Conservation (phyloP, 2,329 filamentous ascomycete species). For the Periconia sp. region DNA sequence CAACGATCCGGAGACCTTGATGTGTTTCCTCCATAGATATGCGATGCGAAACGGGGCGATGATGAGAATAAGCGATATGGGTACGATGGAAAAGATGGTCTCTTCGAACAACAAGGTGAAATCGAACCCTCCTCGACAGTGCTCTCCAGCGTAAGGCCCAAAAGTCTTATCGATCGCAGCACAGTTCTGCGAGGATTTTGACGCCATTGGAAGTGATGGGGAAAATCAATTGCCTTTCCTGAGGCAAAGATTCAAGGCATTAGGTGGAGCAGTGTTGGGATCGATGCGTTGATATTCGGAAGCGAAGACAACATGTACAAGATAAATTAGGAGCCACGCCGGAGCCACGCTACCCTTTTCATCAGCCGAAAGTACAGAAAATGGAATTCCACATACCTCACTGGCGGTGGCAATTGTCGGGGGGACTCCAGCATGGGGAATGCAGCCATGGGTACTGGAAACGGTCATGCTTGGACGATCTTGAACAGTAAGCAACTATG, state of each 20-base stretch:
- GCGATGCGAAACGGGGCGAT: slow-evolving; percentile 30
- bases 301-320: slow-evolving; percentile 4
- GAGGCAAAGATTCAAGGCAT: slow-evolving; percentile 20
- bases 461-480: slow-evolving; percentile 11
- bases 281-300: slow-evolving; percentile 15
- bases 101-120: slow-evolving; percentile 44
- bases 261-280: slow-evolving; percentile 19
- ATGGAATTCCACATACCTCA: slow-evolving; percentile 18
- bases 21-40: slow-evolving; percentile 26
- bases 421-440: no score
- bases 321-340: slow-evolving; percentile 9
- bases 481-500: neutral
- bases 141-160: slow-evolving; percentile 31
- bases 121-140: slow-evolving; percentile 41
- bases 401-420: slow-evolving; percentile 17
- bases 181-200: slow-evolving; percentile 18
- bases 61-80: slow-evolving; percentile 31
- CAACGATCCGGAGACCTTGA: slow-evolving; percentile 25
- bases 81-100: slow-evolving; percentile 34
- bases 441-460: slow-evolving; percentile 14
- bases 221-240: slow-evolving; percentile 22
- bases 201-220: slow-evolving; percentile 23
- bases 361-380: slow-evolving; percentile 25
- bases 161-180: slow-evolving; percentile 32
- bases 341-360: slow-evolving; percentile 11